phyloP scores from a whole-genome alignment of 163 green algal genomes.

The Prototheca cutis region DNA sequence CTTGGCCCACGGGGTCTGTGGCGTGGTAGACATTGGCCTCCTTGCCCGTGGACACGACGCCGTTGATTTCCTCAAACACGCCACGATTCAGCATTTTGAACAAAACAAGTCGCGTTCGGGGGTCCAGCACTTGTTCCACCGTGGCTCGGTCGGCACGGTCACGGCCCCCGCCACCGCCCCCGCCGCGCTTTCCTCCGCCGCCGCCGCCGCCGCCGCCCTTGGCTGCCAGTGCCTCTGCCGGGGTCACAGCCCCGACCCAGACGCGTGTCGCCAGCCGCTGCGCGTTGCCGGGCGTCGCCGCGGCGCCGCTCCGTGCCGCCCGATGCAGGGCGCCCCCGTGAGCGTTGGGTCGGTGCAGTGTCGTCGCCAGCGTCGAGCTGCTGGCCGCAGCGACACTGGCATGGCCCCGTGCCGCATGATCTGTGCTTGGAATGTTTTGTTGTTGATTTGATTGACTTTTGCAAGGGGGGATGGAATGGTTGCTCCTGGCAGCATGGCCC shows the following conservation, averaged over 20 bases:
- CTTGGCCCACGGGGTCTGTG: constrained; percentile 11
- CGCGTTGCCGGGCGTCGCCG: constrained; percentile 23
- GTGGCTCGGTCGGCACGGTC: constrained; percentile 86
- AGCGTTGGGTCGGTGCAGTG: constrained; percentile 20
- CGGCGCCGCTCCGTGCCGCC: neutral
- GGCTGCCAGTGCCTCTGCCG: constrained; percentile 4
- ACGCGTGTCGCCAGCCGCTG: constrained; percentile 43
- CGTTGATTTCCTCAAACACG: constrained; percentile 87
- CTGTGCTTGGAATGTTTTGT: too few species aligned
- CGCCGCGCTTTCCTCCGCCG: too few species aligned
- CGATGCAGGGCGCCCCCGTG: constrained; percentile 7
- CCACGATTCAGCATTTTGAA: constrained; percentile 98
- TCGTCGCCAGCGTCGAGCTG: constrained; percentile 1
- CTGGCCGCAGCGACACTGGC: neutral
- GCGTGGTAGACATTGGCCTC: constrained; percentile 99
- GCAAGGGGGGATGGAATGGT: neutral
- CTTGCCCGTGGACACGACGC: constrained; percentile 84
- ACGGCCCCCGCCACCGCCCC: constrained; percentile 7
- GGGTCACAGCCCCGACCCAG: constrained; percentile 15
- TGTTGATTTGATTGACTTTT: neutral
- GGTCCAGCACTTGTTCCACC: constrained; percentile 83
- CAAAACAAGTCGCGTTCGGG: constrained; percentile 88
- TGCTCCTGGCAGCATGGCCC: neutral
- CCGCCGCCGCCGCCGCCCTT: constrained; percentile 3
- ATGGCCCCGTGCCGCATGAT: constrained; percentile 9